Conservation (phyloP, 2,329 filamentous ascomycete genomes). For the Ploettnerulaceae sp. region DNA sequence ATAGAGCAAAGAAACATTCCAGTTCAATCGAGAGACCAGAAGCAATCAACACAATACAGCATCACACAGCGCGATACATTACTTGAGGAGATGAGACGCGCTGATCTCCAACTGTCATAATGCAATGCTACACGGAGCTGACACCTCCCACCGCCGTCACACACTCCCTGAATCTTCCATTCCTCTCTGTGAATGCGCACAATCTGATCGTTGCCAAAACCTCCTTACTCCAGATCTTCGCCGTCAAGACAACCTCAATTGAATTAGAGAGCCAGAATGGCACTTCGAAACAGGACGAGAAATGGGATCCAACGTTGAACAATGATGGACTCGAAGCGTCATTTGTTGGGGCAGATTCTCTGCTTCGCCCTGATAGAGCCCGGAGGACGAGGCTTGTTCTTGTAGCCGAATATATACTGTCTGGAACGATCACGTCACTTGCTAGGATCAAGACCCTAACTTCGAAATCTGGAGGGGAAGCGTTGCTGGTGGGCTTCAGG, state of each 20-base stretch:
- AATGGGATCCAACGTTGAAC: slow-evolving; percentile 45
- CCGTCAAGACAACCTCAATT: slow-evolving; percentile 60
- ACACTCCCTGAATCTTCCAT: slow-evolving; percentile 74
- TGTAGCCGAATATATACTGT: slow-evolving; percentile 75
- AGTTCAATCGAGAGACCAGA: not conserved
- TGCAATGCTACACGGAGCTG: slow-evolving; percentile 98
- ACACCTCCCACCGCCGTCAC: slow-evolving; percentile 91
- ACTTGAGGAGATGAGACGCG: slow-evolving; percentile 16
- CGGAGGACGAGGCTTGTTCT: slow-evolving; percentile 75
- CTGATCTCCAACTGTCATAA: slow-evolving; percentile 38
- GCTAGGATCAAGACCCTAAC: slow-evolving; percentile 68
- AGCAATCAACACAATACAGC: not conserved
- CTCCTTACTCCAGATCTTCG: slow-evolving; percentile 88
- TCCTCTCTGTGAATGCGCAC: slow-evolving; percentile 67
- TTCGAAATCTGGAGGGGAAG: slow-evolving; percentile 76
- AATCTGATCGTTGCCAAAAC: slow-evolving; percentile 91
- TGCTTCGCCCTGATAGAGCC: slow-evolving; percentile 57
- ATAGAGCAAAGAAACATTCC: too few relatives aligned
- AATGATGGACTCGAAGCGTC: slow-evolving; percentile 63
- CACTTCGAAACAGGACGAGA: slow-evolving; percentile 40
- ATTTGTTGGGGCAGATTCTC: slow-evolving; percentile 59
- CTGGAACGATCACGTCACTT: slow-evolving; percentile 80
- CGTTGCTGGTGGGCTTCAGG: slow-evolving; percentile 75
- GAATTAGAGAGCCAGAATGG: slow-evolving; percentile 43
- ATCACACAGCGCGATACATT: not conserved